phyloP scores from a whole-genome alignment of 179 eudicot species.

The Heliamphora pulchella region DNA sequence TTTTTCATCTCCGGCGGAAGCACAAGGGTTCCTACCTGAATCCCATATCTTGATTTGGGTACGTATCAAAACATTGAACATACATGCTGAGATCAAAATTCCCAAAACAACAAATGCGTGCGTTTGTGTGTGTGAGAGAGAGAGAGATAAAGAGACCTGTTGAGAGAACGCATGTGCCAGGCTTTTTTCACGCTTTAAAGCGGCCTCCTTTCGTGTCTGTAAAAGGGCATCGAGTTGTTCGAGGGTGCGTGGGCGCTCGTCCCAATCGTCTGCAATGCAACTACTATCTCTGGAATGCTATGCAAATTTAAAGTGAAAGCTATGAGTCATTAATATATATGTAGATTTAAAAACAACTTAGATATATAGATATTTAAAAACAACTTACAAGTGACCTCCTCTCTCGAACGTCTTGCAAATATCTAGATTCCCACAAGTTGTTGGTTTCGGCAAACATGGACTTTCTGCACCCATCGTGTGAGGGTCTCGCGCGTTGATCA shows the following conservation, averaged over 20 bases:
- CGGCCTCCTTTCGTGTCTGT: slow-evolving; percentile 42
- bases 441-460: slow-evolving; percentile 66
- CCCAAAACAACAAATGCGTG: no score
- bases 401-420: slow-evolving; percentile 42
- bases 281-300: slow-evolving; percentile 45
- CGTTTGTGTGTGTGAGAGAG: no score
- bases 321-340: background rate
- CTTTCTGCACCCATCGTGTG: slow-evolving; percentile 42
- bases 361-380: background rate
- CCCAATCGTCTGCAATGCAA: slow-evolving; percentile 36
- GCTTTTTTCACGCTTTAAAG: slow-evolving; percentile 38
- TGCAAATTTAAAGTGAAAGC: background rate
- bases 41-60: slow-evolving; percentile 27
- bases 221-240: slow-evolving; percentile 53
- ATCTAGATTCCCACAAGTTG: slow-evolving; percentile 54
- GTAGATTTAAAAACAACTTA: no score
- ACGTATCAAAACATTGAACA: background rate
- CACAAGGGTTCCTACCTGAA: slow-evolving; percentile 22
- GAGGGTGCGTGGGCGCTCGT: slow-evolving; percentile 36
- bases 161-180: slow-evolving; percentile 45
- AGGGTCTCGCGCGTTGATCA: slow-evolving; percentile 41
- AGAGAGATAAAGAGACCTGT: slow-evolving; percentile 35
- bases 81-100: slow-evolving; percentile 21
- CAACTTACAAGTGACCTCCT: slow-evolving; percentile 47
- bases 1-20: slow-evolving; percentile 21